Evolutionary conservation across 345 rosid species (phyloP).

Genomic region (Dipteronia sinensis): DNA sequence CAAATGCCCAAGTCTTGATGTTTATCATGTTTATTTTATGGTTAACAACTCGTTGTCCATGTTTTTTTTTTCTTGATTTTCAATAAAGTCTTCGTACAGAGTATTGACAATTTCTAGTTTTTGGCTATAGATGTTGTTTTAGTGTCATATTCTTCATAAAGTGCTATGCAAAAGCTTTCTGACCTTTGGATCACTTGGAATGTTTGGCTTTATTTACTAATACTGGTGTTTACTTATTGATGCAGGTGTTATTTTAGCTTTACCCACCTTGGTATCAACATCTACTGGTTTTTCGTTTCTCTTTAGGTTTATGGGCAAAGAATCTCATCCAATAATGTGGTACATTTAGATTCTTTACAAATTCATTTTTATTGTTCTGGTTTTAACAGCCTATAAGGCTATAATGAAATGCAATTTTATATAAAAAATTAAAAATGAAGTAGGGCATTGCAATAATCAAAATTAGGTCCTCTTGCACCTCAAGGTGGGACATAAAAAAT

Average conservation of each 20-base stretch:
- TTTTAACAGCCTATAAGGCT: not conserved
- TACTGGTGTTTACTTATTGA: too few relatives aligned
- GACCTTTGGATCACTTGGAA: too few relatives aligned
- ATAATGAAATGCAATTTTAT: not conserved
- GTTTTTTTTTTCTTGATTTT: not conserved
- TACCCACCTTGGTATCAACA: too few relatives aligned
- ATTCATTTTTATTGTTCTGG: not conserved
- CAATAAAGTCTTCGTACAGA: too few relatives aligned
- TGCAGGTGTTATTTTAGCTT: too few relatives aligned
- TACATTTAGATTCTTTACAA: not conserved
- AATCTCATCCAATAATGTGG: not conserved
- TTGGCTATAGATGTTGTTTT: too few relatives aligned
- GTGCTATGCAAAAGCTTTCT: too few relatives aligned
- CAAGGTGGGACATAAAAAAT: slow-evolving; percentile 1
- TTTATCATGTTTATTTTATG: not conserved
- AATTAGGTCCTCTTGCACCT: slow-evolving; percentile 46
- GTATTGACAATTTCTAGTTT: too few relatives aligned
- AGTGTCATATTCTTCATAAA: too few relatives aligned
- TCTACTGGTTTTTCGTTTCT: not conserved
- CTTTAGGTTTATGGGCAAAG: slow-evolving; percentile 7
- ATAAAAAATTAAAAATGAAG: not conserved
- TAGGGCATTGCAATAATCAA: slow-evolving; percentile 24
- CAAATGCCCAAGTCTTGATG: slow-evolving; percentile 48
- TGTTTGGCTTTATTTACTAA: too few relatives aligned
- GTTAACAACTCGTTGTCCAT: too few relatives aligned